A percentile compares a stretch with the other conserved stretches of the same genome.
phyloP scores from a whole-genome alignment of 2,329 filamentous ascomycete genomes.

The Aureobasidium sp. region DNA sequence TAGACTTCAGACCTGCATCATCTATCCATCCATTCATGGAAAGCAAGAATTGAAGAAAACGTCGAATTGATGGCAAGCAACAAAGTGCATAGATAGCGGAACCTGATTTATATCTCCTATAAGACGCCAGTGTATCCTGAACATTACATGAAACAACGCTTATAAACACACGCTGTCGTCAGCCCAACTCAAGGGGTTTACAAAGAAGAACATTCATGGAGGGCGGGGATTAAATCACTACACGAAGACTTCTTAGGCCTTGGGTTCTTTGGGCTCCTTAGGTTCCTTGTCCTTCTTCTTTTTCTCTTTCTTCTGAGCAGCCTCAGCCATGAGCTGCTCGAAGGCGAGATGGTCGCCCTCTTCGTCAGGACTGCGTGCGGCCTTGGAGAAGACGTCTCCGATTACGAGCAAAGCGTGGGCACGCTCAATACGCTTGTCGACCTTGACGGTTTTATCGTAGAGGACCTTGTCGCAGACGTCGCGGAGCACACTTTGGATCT shows the following conservation, averaged over 20 bases:
- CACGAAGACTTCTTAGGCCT: neutral
- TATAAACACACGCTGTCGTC: neutral
- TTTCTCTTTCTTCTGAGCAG: conserved; percentile 87
- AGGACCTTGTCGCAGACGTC: conserved; percentile 90
- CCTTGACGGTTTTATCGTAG: conserved; percentile 66
- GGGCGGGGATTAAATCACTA: neutral
- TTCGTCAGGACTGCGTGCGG: conserved; percentile 62
- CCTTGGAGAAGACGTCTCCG: conserved; percentile 82
- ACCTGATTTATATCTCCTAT: neutral
- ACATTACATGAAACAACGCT: neutral
- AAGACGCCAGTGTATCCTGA: neutral
- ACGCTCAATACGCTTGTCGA: conserved; percentile 80
- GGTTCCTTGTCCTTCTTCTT: conserved; percentile 37
- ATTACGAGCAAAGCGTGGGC: conserved; percentile 83
- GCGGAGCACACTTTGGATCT: conserved; percentile 91
- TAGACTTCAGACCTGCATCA: neutral
- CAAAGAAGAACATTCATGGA: neutral
- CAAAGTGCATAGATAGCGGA: neutral
- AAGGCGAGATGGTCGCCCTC: conserved; percentile 99
- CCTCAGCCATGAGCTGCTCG: conserved; percentile 94
- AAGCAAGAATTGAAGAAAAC: neutral
- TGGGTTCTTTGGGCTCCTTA: neutral
- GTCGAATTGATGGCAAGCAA: neutral
- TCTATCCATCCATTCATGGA: neutral
- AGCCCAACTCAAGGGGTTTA: neutral